Evolutionary conservation across 2,329 filamentous ascomycete genomes (phyloP).

Genomic region (Colletotrichum chlorophyti): DNA sequence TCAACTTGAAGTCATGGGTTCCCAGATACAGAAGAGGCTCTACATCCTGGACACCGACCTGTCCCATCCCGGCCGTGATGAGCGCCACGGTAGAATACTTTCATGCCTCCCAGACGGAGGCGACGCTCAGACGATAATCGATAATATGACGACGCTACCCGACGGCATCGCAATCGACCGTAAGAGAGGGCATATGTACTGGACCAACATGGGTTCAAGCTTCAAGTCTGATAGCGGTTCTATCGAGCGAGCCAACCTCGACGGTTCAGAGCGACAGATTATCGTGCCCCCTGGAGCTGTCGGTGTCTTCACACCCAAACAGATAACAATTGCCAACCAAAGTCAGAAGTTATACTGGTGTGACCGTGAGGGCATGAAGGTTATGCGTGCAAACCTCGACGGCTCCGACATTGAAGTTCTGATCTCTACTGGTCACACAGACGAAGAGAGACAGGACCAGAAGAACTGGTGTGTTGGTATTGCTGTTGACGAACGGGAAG

Average conservation of each 20-base stretch:
- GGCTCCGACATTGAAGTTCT: constrained; percentile 5
- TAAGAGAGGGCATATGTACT: constrained; percentile 10
- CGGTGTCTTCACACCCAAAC: constrained; percentile 16
- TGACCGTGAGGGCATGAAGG: constrained; percentile 15
- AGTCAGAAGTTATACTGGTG: constrained; percentile 16
- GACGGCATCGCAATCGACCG: constrained; percentile 11
- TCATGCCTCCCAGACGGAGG: constrained; percentile 6
- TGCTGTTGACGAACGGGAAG: constrained; percentile 4
- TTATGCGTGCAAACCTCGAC: constrained; percentile 11
- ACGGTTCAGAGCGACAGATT: neutral
- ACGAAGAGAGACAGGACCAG: neutral
- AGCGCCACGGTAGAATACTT: constrained; percentile 1
- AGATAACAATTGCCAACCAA: constrained; percentile 8
- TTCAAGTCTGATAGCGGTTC: constrained; percentile 12
- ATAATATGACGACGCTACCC: neutral
- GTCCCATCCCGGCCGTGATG: neutral
- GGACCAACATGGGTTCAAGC: constrained; percentile 15
- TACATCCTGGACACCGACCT: constrained; percentile 17
- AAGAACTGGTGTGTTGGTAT: constrained; percentile 9
- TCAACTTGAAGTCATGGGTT: neutral
- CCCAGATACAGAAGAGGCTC: constrained; percentile 5
- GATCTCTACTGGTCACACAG: neutral
- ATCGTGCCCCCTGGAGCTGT: neutral
- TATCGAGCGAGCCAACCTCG: constrained; percentile 11
- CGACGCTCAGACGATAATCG: neutral